Percentiles rank a stretch among this genome's conserved stretches.
These are phyloP conservation scores for Raphanus raphanistrum DNA, from an alignment of 345 rosid species.

Conservation along the genomic window DNA sequence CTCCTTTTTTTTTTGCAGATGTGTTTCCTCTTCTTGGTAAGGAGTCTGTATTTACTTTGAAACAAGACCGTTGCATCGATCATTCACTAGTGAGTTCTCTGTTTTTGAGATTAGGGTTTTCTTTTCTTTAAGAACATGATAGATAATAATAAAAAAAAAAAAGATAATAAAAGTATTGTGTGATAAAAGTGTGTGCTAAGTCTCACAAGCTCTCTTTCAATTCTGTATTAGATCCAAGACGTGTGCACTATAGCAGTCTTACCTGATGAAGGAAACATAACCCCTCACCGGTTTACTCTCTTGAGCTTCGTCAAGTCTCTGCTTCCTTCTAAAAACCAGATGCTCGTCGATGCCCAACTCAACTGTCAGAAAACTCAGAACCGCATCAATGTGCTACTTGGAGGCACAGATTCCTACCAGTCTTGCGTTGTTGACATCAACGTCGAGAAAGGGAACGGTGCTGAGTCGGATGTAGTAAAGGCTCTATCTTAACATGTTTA, in stretches of 20 bases:
- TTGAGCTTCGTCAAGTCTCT: conserved; percentile 68
- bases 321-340: conserved; percentile 54
- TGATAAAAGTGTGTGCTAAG: too few species aligned
- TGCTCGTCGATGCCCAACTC: conserved; percentile 50
- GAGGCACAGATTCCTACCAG: conserved; percentile 54
- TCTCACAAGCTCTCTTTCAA: too few species aligned
- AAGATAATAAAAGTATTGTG: too few species aligned
- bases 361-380: conserved; percentile 53
- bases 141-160: too few species aligned
- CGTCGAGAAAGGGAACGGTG: conserved; percentile 52
- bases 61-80: conserved; percentile 41
- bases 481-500: too few species aligned
- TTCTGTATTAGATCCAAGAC: conserved; percentile 52
- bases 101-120: neutral
- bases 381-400: conserved; percentile 59
- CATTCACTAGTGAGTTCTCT: conserved; percentile 47
- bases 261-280: conserved; percentile 56
- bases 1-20: conserved; percentile 44
- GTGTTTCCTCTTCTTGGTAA: conserved; percentile 57
- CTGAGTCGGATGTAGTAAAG: conserved; percentile 45
- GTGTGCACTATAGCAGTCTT: conserved; percentile 62
- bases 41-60: conserved; percentile 48
- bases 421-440: conserved; percentile 71
- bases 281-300: conserved; percentile 51
- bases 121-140: too few species aligned